These are phyloP conservation scores for Coemansia sp. DNA, from an alignment of 192 early-diverging fungal species.

Conservation along the genomic window DNA sequence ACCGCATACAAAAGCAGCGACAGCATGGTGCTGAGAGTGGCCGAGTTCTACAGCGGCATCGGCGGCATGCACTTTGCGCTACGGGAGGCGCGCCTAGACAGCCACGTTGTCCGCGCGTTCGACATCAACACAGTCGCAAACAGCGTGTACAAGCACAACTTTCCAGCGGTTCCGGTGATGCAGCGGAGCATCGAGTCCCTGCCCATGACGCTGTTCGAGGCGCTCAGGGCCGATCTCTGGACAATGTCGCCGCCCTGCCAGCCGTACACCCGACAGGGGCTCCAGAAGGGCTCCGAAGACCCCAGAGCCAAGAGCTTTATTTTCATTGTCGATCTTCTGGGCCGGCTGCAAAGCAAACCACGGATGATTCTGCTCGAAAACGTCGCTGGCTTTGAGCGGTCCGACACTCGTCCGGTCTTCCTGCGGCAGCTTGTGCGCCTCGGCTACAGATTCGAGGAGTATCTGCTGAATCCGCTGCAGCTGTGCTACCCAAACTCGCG, in stretches of 20 bases:
- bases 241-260: constrained; percentile 84
- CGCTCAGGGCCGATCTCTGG: constrained; percentile 68
- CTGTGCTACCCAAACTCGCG: constrained; percentile 78
- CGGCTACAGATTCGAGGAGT: constrained; percentile 70
- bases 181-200: constrained; percentile 66
- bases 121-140: constrained; percentile 95
- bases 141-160: constrained; percentile 69
- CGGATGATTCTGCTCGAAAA: constrained; percentile 75
- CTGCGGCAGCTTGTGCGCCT: constrained; percentile 56
- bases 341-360: constrained; percentile 57
- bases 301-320: constrained; percentile 72
- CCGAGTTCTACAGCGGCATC: constrained; percentile 60
- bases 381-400: constrained; percentile 78
- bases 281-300: constrained; percentile 71
- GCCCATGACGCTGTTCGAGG: constrained; percentile 60
- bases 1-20: not conserved
- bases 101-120: constrained; percentile 79
- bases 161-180: constrained; percentile 45
- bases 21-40: constrained; percentile 34
- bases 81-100: constrained; percentile 58
- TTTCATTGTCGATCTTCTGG: constrained; percentile 66
- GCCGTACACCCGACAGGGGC: constrained; percentile 74
- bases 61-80: constrained; percentile 77
- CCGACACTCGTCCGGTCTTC: constrained; percentile 61
- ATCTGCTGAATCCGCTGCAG: constrained; percentile 72